Evolutionary conservation across 2,329 filamentous ascomycete genomes (phyloP).

Genomic region (Venturia pyrina): DNA sequence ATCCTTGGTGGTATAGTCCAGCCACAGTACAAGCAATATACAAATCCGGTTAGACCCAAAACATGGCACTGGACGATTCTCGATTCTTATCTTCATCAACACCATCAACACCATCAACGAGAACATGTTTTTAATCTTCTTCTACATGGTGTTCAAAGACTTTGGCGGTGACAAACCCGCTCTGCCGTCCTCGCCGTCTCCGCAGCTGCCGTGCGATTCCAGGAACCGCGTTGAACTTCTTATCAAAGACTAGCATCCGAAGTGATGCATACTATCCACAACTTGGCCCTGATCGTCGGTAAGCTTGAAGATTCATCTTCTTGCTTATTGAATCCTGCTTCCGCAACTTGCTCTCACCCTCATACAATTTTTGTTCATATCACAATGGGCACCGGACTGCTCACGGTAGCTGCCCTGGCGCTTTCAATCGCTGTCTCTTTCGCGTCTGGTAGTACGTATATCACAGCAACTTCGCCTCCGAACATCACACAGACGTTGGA

Average conservation of each 20-base stretch:
- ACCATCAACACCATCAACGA: too few relatives aligned
- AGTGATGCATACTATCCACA: neutral
- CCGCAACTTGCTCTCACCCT: neutral
- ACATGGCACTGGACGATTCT: neutral
- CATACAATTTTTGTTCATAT: neutral
- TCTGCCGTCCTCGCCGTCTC: neutral
- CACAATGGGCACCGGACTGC: neutral
- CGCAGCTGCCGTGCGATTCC: neutral
- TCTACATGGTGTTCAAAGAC: neutral
- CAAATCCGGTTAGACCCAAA: neutral
- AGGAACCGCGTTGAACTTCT: slow-evolving; percentile 2
- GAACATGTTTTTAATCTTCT: neutral
- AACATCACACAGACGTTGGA: slow-evolving; percentile 11
- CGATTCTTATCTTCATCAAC: neutral
- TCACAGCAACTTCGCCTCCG: neutral
- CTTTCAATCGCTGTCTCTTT: neutral
- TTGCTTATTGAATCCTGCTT: neutral
- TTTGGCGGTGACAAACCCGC: neutral
- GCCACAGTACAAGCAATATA: too few relatives aligned
- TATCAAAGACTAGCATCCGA: neutral
- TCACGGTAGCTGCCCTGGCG: neutral
- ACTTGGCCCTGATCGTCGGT: neutral
- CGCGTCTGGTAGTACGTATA: neutral
- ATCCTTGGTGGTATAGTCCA: too few relatives aligned
- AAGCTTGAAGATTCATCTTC: neutral